Base-by-base conservation (phyloP, 441 rosid species). In the Arabidopsis hybrid region DNA sequence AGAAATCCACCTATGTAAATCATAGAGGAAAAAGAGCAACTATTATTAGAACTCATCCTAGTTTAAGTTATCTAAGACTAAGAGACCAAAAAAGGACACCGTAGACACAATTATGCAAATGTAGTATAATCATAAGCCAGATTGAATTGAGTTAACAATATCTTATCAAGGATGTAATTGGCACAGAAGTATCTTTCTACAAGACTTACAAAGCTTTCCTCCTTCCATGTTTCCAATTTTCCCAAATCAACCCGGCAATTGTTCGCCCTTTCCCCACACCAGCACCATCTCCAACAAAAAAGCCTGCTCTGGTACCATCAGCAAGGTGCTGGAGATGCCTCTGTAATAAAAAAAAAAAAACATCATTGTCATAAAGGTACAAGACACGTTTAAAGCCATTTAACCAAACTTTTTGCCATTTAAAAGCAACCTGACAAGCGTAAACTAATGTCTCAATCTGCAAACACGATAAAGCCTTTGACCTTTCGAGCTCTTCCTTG, bases 261-360 rank as follows among this genome's bases (percentile, higher is more conserved):
- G 99, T 95, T 60, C 99, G 88, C 65, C 99, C 99, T 86, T 95
- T 95, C 63, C 99, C 98, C 74, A 95, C 97, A 75, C 99, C 99
- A 84, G 99, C 98, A 79, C 99, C 99, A 79, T 95, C 99, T 84
- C 99, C 99, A 81, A 92, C 69, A 83, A 95, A 95, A 73, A 92
- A 95, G 26, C 99, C 99, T 32, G 98, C 99, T 85, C 99, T 91
- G 43, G 81, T 76, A 82, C 89, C 89, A 87, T 80, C 83, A 57
- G 89, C 90, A 67, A 92, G 99, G 86, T 89, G 93, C 68, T 95
- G 98, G 60, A 85, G 90, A 83, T 95, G 96, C 80, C 99, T 87
- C 99, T 95, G 83, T 75, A 72, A 85, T 77, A n/a, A n/a, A n/a
- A n/a, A n/a, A n/a, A 71, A 60, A 73, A 60, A 75, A 45, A 59